phyloP scores from a whole-genome alignment of 129 eudicot genomes.

The Pittosporum tobira region DNA sequence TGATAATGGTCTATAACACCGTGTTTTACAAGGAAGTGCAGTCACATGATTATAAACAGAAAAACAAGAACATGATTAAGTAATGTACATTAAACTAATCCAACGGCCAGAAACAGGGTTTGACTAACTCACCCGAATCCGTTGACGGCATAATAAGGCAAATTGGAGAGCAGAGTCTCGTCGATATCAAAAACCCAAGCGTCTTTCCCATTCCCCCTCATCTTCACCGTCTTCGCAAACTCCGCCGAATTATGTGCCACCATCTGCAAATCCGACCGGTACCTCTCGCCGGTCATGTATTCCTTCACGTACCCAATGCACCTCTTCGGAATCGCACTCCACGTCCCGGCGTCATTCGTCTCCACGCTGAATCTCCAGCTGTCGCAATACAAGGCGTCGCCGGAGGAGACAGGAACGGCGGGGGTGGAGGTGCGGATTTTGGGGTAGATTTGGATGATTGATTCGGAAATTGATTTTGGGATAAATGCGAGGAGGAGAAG shows the following conservation, averaged over 20 bases:
- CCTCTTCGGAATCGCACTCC: conserved; percentile 41
- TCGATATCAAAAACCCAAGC: conserved; percentile 90
- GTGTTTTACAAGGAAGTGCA: no score
- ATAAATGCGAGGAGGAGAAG: conserved; percentile 24
- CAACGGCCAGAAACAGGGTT: not conserved
- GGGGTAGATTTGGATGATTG: conserved; percentile 29
- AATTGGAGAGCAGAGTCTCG: conserved; percentile 69
- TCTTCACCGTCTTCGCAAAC: conserved; percentile 35
- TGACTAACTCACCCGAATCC: conserved; percentile 46
- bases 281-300: conserved; percentile 51
- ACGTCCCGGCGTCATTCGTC: conserved; percentile 54
- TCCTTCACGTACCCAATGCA: conserved; percentile 45
- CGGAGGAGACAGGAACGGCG: not conserved
- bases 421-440: conserved; percentile 2
- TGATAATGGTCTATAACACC: no score
- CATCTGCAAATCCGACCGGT: conserved; percentile 44
- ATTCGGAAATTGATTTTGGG: conserved; percentile 22
- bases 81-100: not conserved
- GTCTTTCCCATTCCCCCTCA: conserved; percentile 49
- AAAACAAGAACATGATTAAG: not conserved
- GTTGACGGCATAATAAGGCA: conserved; percentile 43
- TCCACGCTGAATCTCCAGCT: conserved; percentile 81
- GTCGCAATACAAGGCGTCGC: conserved; percentile 36
- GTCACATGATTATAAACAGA: no score
- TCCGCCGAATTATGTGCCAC: conserved; percentile 38